phyloP scores from a whole-genome alignment of 2,329 filamentous ascomycete species.

The Scedosporium boydii region DNA sequence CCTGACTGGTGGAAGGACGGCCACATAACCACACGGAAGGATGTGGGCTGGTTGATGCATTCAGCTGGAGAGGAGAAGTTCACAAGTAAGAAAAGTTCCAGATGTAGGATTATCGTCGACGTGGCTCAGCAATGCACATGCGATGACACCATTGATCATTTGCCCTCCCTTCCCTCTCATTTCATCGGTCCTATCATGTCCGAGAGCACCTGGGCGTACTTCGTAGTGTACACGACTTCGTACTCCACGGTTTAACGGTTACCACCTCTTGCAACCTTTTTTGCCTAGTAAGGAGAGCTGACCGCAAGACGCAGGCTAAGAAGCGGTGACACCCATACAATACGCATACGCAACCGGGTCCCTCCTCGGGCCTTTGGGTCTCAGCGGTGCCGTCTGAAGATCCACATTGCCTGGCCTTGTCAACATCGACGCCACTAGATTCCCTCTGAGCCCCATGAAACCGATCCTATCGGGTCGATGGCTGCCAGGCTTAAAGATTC shows the following conservation, averaged over 20 bases:
- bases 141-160: background rate
- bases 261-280: background rate
- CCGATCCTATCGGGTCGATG: background rate
- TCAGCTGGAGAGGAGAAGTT: background rate
- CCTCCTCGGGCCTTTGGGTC: background rate
- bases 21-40: too few relatives aligned
- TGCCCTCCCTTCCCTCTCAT: background rate
- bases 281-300: background rate
- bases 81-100: background rate
- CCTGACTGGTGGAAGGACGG: background rate
- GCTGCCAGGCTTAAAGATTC: background rate
- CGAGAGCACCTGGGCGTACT: too few relatives aligned
- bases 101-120: background rate
- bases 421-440: background rate
- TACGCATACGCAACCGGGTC: background rate
- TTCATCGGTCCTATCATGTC: too few relatives aligned
- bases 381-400: background rate
- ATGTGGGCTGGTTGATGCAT: too few relatives aligned
- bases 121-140: background rate
- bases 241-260: too few relatives aligned
- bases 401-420: background rate
- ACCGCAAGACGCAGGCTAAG: background rate
- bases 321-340: background rate
- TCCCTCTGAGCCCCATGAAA: background rate
- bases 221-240: too few relatives aligned